Evolutionary conservation across 2,329 filamentous ascomycete species (phyloP), one percentile per base, ranked within the genome.

Genomic region (Aciculosporium take): DNA sequence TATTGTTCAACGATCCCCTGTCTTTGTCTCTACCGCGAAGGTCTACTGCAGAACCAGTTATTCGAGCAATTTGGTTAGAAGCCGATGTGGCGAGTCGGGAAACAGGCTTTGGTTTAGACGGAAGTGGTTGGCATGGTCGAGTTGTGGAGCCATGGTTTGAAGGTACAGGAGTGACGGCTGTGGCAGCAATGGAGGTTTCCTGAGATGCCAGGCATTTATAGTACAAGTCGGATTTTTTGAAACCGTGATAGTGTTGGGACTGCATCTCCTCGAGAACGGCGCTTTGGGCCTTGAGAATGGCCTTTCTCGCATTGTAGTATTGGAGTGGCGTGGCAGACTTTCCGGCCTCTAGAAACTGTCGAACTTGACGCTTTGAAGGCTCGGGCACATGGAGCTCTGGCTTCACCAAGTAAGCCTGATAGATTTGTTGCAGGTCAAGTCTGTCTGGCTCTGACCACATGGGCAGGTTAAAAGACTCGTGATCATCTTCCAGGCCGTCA

Each of bases 171-270:
- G 23, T 8, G 9, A 38, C 5, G 1, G 24, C 33, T 17, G 34
- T 25, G 20, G 39, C 29, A 10, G 52, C 47, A 3, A 42, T 32
- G 28, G 42, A 43, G 2, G 73, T 68, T 60, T 94, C 87, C 53
- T 94, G 85, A 10, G 89, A 84, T 7, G 89, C 86, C 1, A 98
- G 69, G 56, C 88, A 95, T 58, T 98, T 98, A 67, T 91, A 96
- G 58, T 87, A 98, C 1, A 98, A 62, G 54, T 96, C 91, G 0
- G 91, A 94, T 51, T 79, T 84, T 55, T 88, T 94, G 66, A 98
- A 98, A 17, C 75, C 76, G 15, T 82, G 78, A 48, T 91, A 91
- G 55, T 94, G 76, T 12, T 73, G 76, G 18, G 77, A 76, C 53
- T 87, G 81, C 76, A 98, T 84, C 51, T 84, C 79, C 46, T 94